Evolutionary conservation across 208 protist species (phyloP), one percentile per base, ranked within the genome.

Genomic region (Wallacemonas sp.): DNA sequence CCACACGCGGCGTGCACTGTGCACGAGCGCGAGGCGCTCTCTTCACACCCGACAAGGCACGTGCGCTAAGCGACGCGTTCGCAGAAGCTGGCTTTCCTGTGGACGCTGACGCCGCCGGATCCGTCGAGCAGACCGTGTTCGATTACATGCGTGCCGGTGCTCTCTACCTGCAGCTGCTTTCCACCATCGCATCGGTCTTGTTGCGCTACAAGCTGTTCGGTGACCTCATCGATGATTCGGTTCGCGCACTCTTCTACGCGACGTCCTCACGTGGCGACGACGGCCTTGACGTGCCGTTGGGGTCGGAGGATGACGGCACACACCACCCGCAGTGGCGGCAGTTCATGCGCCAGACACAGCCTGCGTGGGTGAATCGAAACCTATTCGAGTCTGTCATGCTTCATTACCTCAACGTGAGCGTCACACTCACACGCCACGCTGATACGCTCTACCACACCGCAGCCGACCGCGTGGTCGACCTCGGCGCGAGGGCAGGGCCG

Each of bases 341-440:
- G 29, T 21, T 68, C 34, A 33, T 54, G 8, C 81, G 79, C 4
- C 81, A 89, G 68, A 85, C 81, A 38, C 61, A 74, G 45, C 57
- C 63, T n/a, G 68, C 50, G 3, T 26, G 32, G 10, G 81, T 91
- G 17, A 88, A 89, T 50, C 37, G 45, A 3, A 88, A 90, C 59
- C 32, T 81, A 13, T 60, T 90, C 13, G 88, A 92, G 34, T 71
- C 63, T 3, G 77, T 83, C 17, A 55, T 85, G 33, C 73, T 91
- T 45, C 85, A 92, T 70, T 84, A 79, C 41, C 41, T 91, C 15
- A 94, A 94, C 62, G 88, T 92, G 19, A 37, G 61, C 8, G 70
- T 63, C 46, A 67, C 68, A 24, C 15, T 89, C 8, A 37, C 80
- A 24, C 71, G 71, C 1, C 85, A 91, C 55, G 52, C 71, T 4